A percentile compares a stretch with the other conserved stretches of the same genome.
These are phyloP conservation scores for Cyclotella baltica DNA, from an alignment of 108 stramenopile species.

Conservation along the genomic window DNA sequence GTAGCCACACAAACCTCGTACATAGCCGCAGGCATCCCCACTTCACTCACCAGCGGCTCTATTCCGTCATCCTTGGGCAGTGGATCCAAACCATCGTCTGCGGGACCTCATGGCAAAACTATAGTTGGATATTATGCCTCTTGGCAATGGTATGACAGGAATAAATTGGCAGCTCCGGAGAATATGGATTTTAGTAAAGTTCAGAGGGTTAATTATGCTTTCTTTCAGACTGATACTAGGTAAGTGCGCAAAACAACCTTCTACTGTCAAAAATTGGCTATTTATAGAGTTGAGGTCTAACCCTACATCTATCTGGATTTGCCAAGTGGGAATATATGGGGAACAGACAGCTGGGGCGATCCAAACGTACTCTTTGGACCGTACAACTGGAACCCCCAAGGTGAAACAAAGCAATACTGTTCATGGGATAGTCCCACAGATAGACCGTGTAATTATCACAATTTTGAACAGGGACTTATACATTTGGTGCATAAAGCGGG, in stretches of 20 bases:
- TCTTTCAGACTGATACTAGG: slow-evolving; percentile 45
- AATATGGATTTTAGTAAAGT: slow-evolving; percentile 56
- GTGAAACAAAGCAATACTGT: slow-evolving; percentile 23
- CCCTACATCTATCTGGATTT: too few relatives aligned
- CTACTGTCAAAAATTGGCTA: too few relatives aligned
- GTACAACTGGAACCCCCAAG: slow-evolving; percentile 40
- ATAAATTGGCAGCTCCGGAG: slow-evolving; percentile 33
- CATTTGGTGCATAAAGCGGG: slow-evolving; percentile 47
- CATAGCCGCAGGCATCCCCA: too few relatives aligned
- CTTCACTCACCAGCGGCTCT: too few relatives aligned
- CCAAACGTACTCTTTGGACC: slow-evolving; percentile 33
- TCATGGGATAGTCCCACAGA: slow-evolving; percentile 36
- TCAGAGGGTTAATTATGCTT: slow-evolving; percentile 50
- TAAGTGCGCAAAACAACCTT: too few relatives aligned
- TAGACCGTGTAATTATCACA: slow-evolving; percentile 39
- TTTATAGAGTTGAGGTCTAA: too few relatives aligned
- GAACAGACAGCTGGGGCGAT: slow-evolving; percentile 29
- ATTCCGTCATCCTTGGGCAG: not conserved
- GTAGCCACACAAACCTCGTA: slow-evolving; percentile 14
- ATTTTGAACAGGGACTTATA: slow-evolving; percentile 37
- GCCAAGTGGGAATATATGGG: slow-evolving; percentile 29
- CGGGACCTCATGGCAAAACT: slow-evolving; percentile 36
- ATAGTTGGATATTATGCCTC: slow-evolving; percentile 52
- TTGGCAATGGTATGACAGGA: slow-evolving; percentile 54
- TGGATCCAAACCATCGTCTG: not conserved